These are phyloP conservation scores for Endocladia muricata DNA, from an alignment of 31 red algal species.

Conservation along the genomic window DNA sequence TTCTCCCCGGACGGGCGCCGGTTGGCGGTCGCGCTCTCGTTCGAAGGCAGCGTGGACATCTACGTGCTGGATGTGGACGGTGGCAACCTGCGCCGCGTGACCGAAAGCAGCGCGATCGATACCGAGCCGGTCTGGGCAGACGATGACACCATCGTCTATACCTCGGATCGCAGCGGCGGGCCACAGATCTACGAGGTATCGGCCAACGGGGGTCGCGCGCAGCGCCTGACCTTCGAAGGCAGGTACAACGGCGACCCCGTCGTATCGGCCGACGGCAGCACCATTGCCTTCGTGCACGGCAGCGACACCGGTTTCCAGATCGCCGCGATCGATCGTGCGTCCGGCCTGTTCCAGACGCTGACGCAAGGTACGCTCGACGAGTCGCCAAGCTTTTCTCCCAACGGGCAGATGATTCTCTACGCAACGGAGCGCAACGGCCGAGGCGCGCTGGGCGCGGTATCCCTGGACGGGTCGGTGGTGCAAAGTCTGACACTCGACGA, in stretches of 20 bases:
- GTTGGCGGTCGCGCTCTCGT: too few species aligned
- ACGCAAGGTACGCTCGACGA: not conserved
- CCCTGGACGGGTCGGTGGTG: too few species aligned
- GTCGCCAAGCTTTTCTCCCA: not conserved
- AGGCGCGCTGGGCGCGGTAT: too few species aligned
- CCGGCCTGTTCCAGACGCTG: not conserved
- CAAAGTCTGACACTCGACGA: too few species aligned
- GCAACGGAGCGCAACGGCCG: too few species aligned
- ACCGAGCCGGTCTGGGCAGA: not conserved
- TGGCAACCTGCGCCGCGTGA: too few species aligned
- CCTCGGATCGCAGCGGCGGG: not conserved
- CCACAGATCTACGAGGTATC: not conserved
- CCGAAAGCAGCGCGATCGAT: not conserved
- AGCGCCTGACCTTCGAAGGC: not conserved
- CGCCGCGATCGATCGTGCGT: not conserved
- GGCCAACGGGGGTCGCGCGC: not conserved
- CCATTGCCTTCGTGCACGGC: not conserved
- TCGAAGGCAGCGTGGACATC: too few species aligned
- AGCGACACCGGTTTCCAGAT: not conserved
- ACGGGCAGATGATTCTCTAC: not conserved
- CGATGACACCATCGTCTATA: not conserved
- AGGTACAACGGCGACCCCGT: not conserved
- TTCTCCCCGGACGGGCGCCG: too few species aligned
- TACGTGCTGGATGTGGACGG: too few species aligned
- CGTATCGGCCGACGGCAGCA: not conserved